Evolutionary conservation across 164 flowering plant species (phyloP), one percentile per base, ranked within the genome.

Genomic region (Euptelea pleiosperma): DNA sequence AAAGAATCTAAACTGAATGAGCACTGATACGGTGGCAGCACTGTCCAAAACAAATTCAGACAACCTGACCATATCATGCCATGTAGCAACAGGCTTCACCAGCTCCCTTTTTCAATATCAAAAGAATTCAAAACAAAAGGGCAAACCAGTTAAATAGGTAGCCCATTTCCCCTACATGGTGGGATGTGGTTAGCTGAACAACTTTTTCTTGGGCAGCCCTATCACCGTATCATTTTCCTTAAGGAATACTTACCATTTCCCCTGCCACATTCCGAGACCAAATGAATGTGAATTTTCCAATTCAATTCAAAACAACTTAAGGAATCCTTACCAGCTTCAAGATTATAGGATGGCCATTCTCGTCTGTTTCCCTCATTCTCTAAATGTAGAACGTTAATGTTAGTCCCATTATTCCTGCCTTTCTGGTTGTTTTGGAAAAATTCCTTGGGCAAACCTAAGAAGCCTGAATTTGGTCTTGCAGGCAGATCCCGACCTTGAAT

Each of bases 321-420:
- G 8, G 60, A 19, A 29, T 16, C 10, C 70, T 60, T 70, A 80
- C 87, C 83, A 57, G 74, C 48, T 48, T 71, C 65, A 52, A 37
- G 41, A 12, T 36, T 62, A 66, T 47, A 48, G 36, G 70, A 55
- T 28, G 25, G 50, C 71, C 57, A 60, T 52, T 65, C 77, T 30
- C 58, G 57, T 52, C 70, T 64, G 9, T 22, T 57, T 48, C 55
- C 70, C 52, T 55, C 70, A 18, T 53, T 55, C n/a, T 58, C 70
- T 21, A 49, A 40, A 58, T 61, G 75, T 31, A 30, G 21, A 57
- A 16, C 48, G 52, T 47, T 62, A 14, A 36, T 44, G 35, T 31
- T 6, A 53, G 56, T 26, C 49, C 57, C 54, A 24, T 57, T 58
- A 36, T 58, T 59, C 36, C 25, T 72, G 33, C 48, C 65, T 16